Evolutionary conservation across 2,329 filamentous ascomycete genomes (phyloP), one percentile per base, ranked within the genome.

Genomic region (Phialophora chinensis): DNA sequence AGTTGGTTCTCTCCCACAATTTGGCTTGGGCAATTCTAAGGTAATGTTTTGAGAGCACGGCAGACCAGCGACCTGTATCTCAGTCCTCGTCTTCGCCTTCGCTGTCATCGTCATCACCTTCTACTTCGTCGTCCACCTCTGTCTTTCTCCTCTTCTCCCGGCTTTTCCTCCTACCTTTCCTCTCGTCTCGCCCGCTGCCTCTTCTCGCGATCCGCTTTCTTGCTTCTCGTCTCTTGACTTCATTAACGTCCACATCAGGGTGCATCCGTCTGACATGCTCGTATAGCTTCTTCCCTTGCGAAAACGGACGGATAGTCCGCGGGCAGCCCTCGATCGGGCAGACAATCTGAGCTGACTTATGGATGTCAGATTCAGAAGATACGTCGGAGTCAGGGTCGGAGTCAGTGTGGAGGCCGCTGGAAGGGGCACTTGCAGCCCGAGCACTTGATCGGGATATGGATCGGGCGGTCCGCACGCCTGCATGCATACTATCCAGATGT

Each of bases 241-340:
- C 42, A 29, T 65, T 60, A 3, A 72, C 66, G 66, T 73, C 71
- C 3, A 73, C 62, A 10, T 73, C 66, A 3, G 71, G 70, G 63
- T 73, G 72, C 47, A 66, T 69, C 17, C 66, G 63, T 62, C 70
- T 50, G 27, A 73, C 67, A 54, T 73, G 72, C 11, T 66, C 55
- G 58, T 73, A 73, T 31, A 73, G 62, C 23, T 60, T 64, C 44
- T 63, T 66, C 5, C 64, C 62, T n/a, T 62, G 61, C 1, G 62
- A 60, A 53, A 73, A 73, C 1, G 68, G 63, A 12, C 62, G 35
- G 4, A 44, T 49, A 12, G 33, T 31, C 31, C 68, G 62, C 29
- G 53, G 65, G 62, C 72, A 73, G 23, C 38, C 33, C 25, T 25
- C n/a, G 14, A 73, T 61, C 1, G 72, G 72, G 61, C 72, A 73